These are phyloP conservation scores for Fusarium armeniacum DNA, from an alignment of 2,329 filamentous ascomycete species.

Conservation along the genomic window DNA sequence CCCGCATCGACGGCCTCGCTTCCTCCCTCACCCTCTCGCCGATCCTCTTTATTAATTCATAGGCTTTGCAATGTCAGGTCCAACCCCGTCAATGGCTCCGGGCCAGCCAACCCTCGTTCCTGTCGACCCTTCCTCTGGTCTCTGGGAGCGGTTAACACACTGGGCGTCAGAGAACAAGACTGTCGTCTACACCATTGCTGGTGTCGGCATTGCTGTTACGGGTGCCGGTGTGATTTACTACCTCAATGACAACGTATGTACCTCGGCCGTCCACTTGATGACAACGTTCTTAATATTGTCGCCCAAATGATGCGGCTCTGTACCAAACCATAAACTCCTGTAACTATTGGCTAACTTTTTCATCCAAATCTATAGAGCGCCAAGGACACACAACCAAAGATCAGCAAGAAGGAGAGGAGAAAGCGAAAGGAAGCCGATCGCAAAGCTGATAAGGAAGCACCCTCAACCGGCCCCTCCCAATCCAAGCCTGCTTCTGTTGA, in stretches of 20 bases:
- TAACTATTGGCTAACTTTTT: conserved; percentile 34
- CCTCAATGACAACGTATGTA: conserved; percentile 71
- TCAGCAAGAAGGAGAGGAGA: conserved; percentile 90
- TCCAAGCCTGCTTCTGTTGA: conserved; percentile 68
- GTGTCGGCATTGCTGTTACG: conserved; percentile 91
- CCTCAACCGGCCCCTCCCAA: conserved; percentile 55
- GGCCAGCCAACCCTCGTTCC: conserved; percentile 62
- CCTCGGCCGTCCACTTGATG: conserved; percentile 7
- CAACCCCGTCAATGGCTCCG: conserved; percentile 64
- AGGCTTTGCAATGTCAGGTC: conserved; percentile 59
- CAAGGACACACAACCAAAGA: conserved; percentile 72
- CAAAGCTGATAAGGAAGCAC: conserved; percentile 64
- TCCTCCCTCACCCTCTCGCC: conserved; percentile 41
- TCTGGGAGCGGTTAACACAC: conserved; percentile 90
- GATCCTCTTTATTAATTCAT: conserved; percentile 45
- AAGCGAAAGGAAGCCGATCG: conserved; percentile 85
- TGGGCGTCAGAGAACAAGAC: conserved; percentile 98
- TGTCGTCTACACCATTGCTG: conserved; percentile 94
- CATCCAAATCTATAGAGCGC: conserved; percentile 56
- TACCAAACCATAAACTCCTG: conserved; percentile 41
- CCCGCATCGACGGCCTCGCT: conserved; percentile 49
- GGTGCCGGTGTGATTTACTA: conserved; percentile 96
- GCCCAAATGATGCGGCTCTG: conserved; percentile 14
- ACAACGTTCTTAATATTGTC: conserved; percentile 17
- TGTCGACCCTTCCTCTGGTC: conserved; percentile 72